These are phyloP conservation scores for Globisporangium paroecandrum DNA, from an alignment of 352 stramenopile genomes.

Conservation along the genomic window DNA sequence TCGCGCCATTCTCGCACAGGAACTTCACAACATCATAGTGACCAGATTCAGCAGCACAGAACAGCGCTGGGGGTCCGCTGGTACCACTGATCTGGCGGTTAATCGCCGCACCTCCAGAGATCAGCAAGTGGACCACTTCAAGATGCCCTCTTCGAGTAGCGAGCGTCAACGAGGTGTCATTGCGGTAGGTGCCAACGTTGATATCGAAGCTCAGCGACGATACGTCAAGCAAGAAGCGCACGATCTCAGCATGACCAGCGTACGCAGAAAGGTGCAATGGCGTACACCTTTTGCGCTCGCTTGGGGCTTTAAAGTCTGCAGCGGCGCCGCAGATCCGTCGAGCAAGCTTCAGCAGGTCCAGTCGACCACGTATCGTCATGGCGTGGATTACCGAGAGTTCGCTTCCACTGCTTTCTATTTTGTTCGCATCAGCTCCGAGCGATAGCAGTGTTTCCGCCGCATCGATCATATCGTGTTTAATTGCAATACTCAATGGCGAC, in stretches of 20 bases:
- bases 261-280: neutral
- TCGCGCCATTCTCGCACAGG: constrained; percentile 1
- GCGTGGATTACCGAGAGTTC: neutral
- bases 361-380: neutral
- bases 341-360: neutral
- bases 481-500: neutral
- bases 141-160: neutral
- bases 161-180: neutral
- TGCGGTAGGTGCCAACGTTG: neutral
- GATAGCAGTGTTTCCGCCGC: neutral
- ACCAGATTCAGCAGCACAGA: neutral
- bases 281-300: neutral
- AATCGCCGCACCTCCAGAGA: neutral
- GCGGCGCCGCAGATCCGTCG: neutral
- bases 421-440: neutral
- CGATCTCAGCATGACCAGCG: neutral
- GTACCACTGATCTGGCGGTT: neutral
- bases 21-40: neutral
- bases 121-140: neutral
- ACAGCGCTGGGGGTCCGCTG: neutral
- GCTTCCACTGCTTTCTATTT: neutral
- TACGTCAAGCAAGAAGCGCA: neutral
- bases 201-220: neutral
- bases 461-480: neutral
- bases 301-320: neutral